Base-by-base conservation (phyloP, 495 filamentous ascomycete species). In the Penicillium daleae region DNA sequence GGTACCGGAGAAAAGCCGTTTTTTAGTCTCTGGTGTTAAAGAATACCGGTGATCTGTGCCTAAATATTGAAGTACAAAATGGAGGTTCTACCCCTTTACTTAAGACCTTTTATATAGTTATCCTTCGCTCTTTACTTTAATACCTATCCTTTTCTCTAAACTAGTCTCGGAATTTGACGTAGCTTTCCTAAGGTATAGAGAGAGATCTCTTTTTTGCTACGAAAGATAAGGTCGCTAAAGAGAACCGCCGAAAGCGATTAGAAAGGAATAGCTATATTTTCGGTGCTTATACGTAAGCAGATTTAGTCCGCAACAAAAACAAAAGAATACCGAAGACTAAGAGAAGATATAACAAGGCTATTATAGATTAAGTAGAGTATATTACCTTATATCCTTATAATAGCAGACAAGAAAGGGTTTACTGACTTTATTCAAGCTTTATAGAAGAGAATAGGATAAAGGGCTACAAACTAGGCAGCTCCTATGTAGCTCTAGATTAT, bases 261-360 rank as follows among this genome's bases (percentile, higher is more conserved):
- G 10, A 19, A 56, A n/a, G 61, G 37, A 62, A 19, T 40, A 49
- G 66, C 51, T 68, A 68, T 63, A 46, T 68, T 51, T 65, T 65
- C 46, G 52, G 66, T 42, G 62, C 62, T 54, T 42, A 68, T 65
- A 39, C 56, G 29, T 3, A 56, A 5, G 29, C 63, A 8, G 66
- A 68, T 39, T 7, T 59, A 17, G 65, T 63, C 29, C 49, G 55
- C 51, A 3, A 57, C 9, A 64, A 64, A 52, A 59, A 68, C 37
- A 68, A 65, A 55, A 64, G 62, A 12, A 29, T 67, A 51, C 57
- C 54, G 0, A 68, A 59, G 56, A 65, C 62, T 17, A 68, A 68
- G 50, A 65, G 19, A 40, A 60, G 62, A 29, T 62, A 65, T 21
- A 21, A 0, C 35, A 0, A 40, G 1, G 33, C 33, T 53, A 13